Conservation (phyloP, 768 basidiomycete genomes). For the Termitomyces sp. region DNA sequence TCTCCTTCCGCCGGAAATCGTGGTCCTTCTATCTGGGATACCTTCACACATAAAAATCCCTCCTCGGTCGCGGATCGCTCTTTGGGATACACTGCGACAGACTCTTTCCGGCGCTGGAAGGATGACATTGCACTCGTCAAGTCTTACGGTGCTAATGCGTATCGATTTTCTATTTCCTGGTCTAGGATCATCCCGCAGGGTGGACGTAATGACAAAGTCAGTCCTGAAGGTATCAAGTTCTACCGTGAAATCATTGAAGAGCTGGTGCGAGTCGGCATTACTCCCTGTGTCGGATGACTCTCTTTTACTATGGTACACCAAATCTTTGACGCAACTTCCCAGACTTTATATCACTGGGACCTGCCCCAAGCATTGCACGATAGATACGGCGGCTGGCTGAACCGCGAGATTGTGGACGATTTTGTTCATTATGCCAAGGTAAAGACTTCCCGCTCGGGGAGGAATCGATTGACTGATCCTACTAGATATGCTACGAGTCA, state of each 20-base stretch:
- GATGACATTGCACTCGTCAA: slow-evolving; percentile 60
- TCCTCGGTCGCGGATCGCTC: slow-evolving; percentile 48
- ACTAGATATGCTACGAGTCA: slow-evolving; percentile 56
- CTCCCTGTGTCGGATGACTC: slow-evolving; percentile 50
- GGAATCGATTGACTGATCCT: background rate
- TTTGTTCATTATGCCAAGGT: slow-evolving; percentile 56
- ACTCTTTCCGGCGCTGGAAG: slow-evolving; percentile 61
- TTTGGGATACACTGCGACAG: slow-evolving; percentile 62
- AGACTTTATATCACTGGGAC: slow-evolving; percentile 79
- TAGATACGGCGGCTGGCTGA: slow-evolving; percentile 73
- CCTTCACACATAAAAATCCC: slow-evolving; percentile 53
- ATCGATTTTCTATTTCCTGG: slow-evolving; percentile 75
- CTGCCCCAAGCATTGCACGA: slow-evolving; percentile 68
- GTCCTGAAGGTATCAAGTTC: slow-evolving; percentile 57
- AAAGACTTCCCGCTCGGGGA: background rate
- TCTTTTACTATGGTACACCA: background rate
- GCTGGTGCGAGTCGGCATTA: slow-evolving; percentile 51
- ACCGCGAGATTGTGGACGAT: slow-evolving; percentile 57
- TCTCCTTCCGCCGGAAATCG: slow-evolving; percentile 49
- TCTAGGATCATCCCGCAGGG: slow-evolving; percentile 63
- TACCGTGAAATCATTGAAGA: slow-evolving; percentile 66
- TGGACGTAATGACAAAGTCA: slow-evolving; percentile 57
- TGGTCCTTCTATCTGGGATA: slow-evolving; percentile 70
- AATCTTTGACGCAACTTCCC: background rate
- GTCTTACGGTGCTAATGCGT: slow-evolving; percentile 60